Conservation (phyloP, 177 flowering plant species). For the Vitis hybrid region DNA sequence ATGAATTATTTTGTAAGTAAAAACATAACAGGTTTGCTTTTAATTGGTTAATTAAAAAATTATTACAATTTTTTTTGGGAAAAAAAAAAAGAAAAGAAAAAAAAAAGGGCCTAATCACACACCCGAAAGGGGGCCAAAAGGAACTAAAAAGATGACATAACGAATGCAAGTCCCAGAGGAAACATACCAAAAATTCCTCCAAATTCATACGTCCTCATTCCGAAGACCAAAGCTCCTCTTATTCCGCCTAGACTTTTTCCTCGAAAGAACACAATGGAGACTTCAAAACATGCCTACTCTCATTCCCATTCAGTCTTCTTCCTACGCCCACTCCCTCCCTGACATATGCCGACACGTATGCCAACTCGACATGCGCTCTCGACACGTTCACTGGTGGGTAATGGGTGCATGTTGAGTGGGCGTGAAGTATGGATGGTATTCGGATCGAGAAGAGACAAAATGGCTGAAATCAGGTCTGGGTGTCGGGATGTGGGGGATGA, state of each 20-base stretch:
- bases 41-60: too few species aligned
- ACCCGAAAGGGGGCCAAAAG: neutral
- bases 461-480: slow-evolving; percentile 8
- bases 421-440: neutral
- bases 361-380: too few species aligned
- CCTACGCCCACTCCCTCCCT: too few species aligned
- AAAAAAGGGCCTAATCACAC: neutral
- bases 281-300: neutral
- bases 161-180: slow-evolving; percentile 23
- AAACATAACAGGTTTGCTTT: too few species aligned
- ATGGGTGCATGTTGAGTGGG: too few species aligned
- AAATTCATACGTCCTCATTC: slow-evolving; percentile 11
- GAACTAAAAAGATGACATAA: slow-evolving; percentile 1
- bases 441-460: neutral
- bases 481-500: slow-evolving; percentile 6
- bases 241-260: slow-evolving; percentile 12
- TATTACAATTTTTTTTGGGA: too few species aligned
- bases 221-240: slow-evolving; percentile 2
- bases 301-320: too few species aligned
- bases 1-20: too few species aligned
- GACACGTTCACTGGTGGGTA: too few species aligned
- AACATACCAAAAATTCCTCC: slow-evolving; percentile 16
- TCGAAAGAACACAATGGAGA: neutral
- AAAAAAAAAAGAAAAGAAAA: too few species aligned
- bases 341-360: too few species aligned